These are phyloP conservation scores for Candida endomychidarum DNA, from an alignment of 805 yeast genomes.

Conservation along the genomic window DNA sequence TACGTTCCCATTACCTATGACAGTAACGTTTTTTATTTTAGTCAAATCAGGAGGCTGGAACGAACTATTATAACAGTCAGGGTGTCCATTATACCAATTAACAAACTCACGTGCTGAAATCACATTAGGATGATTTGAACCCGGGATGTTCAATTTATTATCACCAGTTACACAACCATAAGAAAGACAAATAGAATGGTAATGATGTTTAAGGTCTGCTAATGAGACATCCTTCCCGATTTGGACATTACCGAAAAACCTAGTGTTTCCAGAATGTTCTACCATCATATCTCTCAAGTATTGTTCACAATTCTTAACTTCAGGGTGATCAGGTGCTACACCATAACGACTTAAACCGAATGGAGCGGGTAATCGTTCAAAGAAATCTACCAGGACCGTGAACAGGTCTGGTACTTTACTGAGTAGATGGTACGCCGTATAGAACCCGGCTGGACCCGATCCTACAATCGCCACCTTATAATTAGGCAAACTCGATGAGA, in stretches of 20 bases:
- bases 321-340: slow-evolving; percentile 99
- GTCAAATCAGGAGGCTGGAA: slow-evolving; percentile 55
- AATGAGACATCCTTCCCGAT: slow-evolving; percentile 66
- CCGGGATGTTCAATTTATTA: slow-evolving; percentile 58
- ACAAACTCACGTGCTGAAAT: slow-evolving; percentile 83
- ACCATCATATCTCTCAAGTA: slow-evolving; percentile 58
- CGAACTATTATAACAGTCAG: slow-evolving; percentile 43
- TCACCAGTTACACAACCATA: slow-evolving; percentile 73
- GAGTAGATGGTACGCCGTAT: slow-evolving; percentile 75
- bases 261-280: slow-evolving; percentile 24
- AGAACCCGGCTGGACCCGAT: slow-evolving; percentile 96
- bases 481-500: slow-evolving; percentile 10
- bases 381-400: slow-evolving; percentile 60
- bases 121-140: slow-evolving; percentile 63
- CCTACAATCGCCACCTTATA: slow-evolving; percentile 76
- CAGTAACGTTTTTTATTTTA: slow-evolving; percentile 61
- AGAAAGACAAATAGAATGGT: slow-evolving; percentile 74
- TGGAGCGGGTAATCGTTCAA: slow-evolving; percentile 85
- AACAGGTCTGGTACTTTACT: slow-evolving; percentile 39
- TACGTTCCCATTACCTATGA: slow-evolving; percentile 97
- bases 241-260: slow-evolving; percentile 68
- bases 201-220: slow-evolving; percentile 48
- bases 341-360: slow-evolving; percentile 91
- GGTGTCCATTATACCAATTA: slow-evolving; percentile 95
- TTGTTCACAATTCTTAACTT: slow-evolving; percentile 81